Conservation (phyloP, 768 basidiomycete species). For the Leccinellum rugosiceps region DNA sequence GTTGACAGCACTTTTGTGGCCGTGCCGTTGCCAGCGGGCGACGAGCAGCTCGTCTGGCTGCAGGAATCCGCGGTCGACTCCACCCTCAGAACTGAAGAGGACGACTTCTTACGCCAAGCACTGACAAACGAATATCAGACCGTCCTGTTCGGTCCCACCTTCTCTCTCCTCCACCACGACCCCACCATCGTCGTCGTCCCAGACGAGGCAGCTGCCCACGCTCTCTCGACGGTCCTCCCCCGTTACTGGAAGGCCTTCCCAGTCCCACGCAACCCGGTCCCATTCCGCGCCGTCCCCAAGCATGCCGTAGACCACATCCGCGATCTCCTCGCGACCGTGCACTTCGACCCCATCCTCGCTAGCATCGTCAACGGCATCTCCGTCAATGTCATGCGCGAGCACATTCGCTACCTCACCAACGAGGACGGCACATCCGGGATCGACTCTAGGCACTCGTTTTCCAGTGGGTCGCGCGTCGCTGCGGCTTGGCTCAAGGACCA, state of each 20-base stretch:
- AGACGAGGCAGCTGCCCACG: slow-evolving; percentile 35
- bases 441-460: slow-evolving; percentile 80
- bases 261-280: slow-evolving; percentile 48
- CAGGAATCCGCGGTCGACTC: slow-evolving; percentile 52
- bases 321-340: slow-evolving; percentile 52
- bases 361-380: slow-evolving; percentile 68
- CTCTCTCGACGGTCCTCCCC: slow-evolving; percentile 64
- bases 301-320: slow-evolving; percentile 53
- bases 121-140: slow-evolving; percentile 13
- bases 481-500: slow-evolving; percentile 50
- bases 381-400: slow-evolving; percentile 58
- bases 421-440: slow-evolving; percentile 75
- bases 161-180: slow-evolving; percentile 44
- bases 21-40: slow-evolving; percentile 22
- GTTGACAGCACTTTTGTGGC: neutral
- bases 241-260: slow-evolving; percentile 69
- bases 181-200: slow-evolving; percentile 40
- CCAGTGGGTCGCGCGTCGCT: slow-evolving; percentile 46
- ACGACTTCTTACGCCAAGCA: slow-evolving; percentile 32
- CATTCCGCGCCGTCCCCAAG: slow-evolving; percentile 55
- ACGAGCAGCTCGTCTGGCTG: slow-evolving; percentile 56
- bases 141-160: neutral
- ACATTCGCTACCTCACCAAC: slow-evolving; percentile 82
- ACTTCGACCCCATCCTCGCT: slow-evolving; percentile 69
- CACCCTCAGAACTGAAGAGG: slow-evolving; percentile 40